phyloP scores from a whole-genome alignment of 345 rosid genomes.

The Murraya koenigii region DNA sequence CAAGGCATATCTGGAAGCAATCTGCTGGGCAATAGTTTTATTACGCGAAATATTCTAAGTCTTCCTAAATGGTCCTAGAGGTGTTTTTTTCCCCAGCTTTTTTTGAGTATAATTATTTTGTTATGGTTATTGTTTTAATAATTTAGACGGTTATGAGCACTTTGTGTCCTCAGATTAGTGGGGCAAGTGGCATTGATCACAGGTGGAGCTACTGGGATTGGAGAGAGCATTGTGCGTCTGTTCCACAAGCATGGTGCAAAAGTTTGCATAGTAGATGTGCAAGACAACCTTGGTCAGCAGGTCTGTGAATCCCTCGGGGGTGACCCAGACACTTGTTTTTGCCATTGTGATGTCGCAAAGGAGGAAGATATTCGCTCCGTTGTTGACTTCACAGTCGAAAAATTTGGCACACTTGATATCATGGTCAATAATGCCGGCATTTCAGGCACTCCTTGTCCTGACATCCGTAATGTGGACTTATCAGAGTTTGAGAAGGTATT shows the following conservation, averaged over 20 bases:
- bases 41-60: too few species aligned
- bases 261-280: conserved; percentile 70
- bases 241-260: conserved; percentile 81
- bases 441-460: conserved; percentile 58
- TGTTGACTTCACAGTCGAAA: conserved; percentile 50
- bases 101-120: too few species aligned
- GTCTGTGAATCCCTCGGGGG: conserved; percentile 49
- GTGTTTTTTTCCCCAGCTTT: too few species aligned
- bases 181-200: conserved; percentile 83
- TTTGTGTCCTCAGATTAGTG: conserved; percentile 38
- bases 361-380: conserved; percentile 70
- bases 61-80: too few species aligned
- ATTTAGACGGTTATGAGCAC: background rate
- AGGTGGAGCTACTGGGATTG: conserved; percentile 89
- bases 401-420: conserved; percentile 67
- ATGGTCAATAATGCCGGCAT: conserved; percentile 83
- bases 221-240: conserved; percentile 72
- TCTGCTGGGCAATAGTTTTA: background rate
- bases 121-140: background rate
- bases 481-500: conserved; percentile 59
- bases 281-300: conserved; percentile 52
- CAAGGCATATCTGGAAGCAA: background rate
- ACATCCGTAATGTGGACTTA: conserved; percentile 55
- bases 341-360: conserved; percentile 67
- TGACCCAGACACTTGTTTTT: conserved; percentile 36